Percentiles rank a stretch among this genome's conserved stretches.
Evolutionary conservation across 176 grass and related monocot species (phyloP).

Genomic region (Panicum miliaceum): DNA sequence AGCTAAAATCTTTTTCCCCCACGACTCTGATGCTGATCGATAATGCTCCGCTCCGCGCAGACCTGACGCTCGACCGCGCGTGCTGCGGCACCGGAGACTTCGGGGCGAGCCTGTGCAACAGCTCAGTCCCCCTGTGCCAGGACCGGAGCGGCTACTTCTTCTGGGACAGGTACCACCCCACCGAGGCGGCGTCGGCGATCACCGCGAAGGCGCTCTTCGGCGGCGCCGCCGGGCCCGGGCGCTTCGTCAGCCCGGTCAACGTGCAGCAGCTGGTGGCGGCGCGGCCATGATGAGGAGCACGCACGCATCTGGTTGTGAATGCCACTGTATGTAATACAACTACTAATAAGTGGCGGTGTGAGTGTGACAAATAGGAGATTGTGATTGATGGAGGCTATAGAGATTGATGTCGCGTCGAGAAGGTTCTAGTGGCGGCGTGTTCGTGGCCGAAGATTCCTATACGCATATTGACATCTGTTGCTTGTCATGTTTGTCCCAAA

Average conservation of each 20-base stretch:
- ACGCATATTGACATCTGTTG: background rate
- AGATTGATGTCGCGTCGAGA: background rate
- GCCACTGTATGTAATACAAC: too few relatives aligned
- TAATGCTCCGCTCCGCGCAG: background rate
- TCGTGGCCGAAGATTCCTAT: constrained; percentile 5
- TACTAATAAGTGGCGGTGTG: constrained; percentile 26
- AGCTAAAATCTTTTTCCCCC: too few relatives aligned
- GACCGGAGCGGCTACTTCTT: constrained; percentile 52
- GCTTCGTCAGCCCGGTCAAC: constrained; percentile 66
- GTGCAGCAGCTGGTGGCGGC: constrained; percentile 56
- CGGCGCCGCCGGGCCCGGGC: background rate
- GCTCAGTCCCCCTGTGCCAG: constrained; percentile 16
- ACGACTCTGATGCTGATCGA: background rate
- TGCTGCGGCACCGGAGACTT: constrained; percentile 43
- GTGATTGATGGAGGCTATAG: background rate
- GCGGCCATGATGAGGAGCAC: background rate
- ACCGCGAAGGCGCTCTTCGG: constrained; percentile 39
- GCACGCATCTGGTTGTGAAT: background rate
- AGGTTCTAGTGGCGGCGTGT: background rate
- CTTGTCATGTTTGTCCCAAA: background rate
- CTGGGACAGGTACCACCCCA: constrained; percentile 75
- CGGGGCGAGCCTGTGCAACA: background rate
- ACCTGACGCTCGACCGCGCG: constrained; percentile 20
- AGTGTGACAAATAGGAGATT: background rate
- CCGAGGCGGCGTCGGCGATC: constrained; percentile 43